A percentile compares a stretch with the other conserved stretches of the same genome.
Conservation (phyloP, 2,329 filamentous ascomycete species). For the Geosmithia flava region DNA sequence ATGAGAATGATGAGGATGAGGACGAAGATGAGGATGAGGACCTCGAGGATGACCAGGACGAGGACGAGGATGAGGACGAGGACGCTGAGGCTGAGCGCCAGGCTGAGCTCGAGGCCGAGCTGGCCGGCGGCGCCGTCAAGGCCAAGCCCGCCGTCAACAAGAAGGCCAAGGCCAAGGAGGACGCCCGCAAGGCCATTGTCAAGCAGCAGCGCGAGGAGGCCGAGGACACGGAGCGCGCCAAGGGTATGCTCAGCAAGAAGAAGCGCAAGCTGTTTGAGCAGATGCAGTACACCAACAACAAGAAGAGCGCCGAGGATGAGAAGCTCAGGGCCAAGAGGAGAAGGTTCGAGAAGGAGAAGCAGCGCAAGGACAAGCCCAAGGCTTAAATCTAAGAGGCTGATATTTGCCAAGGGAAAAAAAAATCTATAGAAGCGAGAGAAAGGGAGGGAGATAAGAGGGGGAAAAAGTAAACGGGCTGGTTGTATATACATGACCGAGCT, state of each 20-base stretch:
- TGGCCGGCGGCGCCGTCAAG: constrained; percentile 54
- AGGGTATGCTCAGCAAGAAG: constrained; percentile 97
- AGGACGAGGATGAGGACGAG: constrained; percentile 28
- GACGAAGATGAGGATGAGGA: constrained; percentile 36
- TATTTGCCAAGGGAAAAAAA: too few species aligned
- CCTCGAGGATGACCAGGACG: constrained; percentile 30
- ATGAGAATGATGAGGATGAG: constrained; percentile 23
- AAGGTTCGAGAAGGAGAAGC: constrained; percentile 63
- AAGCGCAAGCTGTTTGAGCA: constrained; percentile 97
- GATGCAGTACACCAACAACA: constrained; percentile 92
- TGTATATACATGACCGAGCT: not conserved
- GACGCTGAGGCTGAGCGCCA: constrained; percentile 67
- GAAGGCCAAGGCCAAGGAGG: constrained; percentile 54
- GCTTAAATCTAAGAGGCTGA: too few species aligned
- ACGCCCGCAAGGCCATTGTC: constrained; percentile 54
- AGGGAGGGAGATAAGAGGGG: not conserved
- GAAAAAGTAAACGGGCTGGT: not conserved
- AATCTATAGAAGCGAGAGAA: not conserved
- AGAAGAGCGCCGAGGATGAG: constrained; percentile 83
- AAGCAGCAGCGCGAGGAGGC: constrained; percentile 64
- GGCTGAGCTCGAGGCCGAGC: constrained; percentile 84
- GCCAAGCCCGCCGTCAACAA: constrained; percentile 33
- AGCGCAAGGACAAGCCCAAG: constrained; percentile 18
- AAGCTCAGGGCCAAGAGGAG: constrained; percentile 80
- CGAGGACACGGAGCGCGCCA: constrained; percentile 82